Evolutionary conservation across 768 basidiomycete genomes (phyloP).

Genomic region (Arthromyces matolae): DNA sequence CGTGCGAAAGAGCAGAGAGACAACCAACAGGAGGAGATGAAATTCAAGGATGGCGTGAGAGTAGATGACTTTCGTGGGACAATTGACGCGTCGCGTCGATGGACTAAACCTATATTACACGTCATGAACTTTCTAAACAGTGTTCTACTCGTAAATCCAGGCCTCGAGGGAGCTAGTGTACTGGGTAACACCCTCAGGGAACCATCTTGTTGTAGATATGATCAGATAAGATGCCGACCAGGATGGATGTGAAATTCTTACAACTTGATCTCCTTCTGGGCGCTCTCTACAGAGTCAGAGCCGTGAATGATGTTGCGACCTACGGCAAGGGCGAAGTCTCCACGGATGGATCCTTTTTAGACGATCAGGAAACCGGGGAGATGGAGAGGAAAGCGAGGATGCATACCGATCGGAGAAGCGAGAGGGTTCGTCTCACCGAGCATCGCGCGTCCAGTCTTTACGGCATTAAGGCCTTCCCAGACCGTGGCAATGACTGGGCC

Average conservation of each 20-base stretch:
- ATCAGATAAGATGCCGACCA: slow-evolving; percentile 8
- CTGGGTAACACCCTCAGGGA: slow-evolving; percentile 81
- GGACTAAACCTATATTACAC: slow-evolving; percentile 11
- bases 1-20: slow-evolving; percentile 12
- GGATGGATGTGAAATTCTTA: slow-evolving; percentile 38
- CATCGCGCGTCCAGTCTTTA: slow-evolving; percentile 95
- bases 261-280: slow-evolving; percentile 94
- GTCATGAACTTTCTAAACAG: slow-evolving; percentile 16
- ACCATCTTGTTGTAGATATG: slow-evolving; percentile 58
- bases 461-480: slow-evolving; percentile 91
- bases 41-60: slow-evolving; percentile 18
- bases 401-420: slow-evolving; percentile 76
- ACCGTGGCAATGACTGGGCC: slow-evolving; percentile 97
- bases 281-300: slow-evolving; percentile 83
- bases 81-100: slow-evolving; percentile 5
- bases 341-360: slow-evolving; percentile 82
- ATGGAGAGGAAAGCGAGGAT: slow-evolving; percentile 2
- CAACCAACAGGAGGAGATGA: slow-evolving; percentile 22
- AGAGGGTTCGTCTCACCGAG: slow-evolving; percentile 97
- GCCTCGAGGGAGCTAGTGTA: slow-evolving; percentile 60
- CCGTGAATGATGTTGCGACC: slow-evolving; percentile 95
- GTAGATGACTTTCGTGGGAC: slow-evolving; percentile 12
- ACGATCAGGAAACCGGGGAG: slow-evolving; percentile 4
- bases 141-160: slow-evolving; percentile 78
- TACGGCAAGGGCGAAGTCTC: slow-evolving; percentile 90